Conservation (phyloP, 2,329 filamentous ascomycete species). For the Monosporascus sp. region DNA sequence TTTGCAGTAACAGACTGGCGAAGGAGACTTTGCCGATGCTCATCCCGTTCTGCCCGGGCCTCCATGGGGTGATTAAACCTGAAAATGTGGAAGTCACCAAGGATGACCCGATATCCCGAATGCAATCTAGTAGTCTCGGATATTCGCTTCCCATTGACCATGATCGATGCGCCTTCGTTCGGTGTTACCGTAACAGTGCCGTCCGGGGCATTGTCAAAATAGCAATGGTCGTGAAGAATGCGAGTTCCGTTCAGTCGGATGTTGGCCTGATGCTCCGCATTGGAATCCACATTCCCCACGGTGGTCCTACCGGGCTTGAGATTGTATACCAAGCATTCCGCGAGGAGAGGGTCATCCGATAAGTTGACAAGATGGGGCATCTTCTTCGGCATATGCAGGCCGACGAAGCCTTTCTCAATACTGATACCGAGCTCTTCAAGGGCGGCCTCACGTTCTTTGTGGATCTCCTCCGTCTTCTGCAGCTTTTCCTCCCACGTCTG, state of each 20-base stretch:
- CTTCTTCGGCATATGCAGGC: conserved; percentile 93
- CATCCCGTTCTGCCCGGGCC: conserved; percentile 84
- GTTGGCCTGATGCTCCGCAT: conserved; percentile 69
- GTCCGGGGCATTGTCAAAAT: conserved; percentile 81
- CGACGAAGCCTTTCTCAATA: conserved; percentile 97
- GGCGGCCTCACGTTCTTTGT: conserved; percentile 93
- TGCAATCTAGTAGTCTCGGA: conserved; percentile 79
- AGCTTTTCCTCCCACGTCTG: conserved; percentile 99
- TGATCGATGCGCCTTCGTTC: conserved; percentile 86
- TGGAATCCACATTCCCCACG: conserved; percentile 88
- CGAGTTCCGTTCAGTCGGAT: conserved; percentile 91
- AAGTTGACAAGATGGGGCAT: conserved; percentile 99
- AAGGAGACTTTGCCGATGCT: conserved; percentile 77
- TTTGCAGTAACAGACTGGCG: conserved; percentile 71
- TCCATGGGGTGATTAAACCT: conserved; percentile 97
- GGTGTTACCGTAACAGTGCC: conserved; percentile 90
- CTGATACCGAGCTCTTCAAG: conserved; percentile 96
- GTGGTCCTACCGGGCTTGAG: conserved; percentile 92
- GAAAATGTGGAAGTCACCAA: conserved; percentile 98
- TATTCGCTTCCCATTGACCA: conserved; percentile 93
- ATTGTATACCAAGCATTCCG: conserved; percentile 96
- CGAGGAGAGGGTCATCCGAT: conserved; percentile 87
- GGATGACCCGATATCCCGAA: conserved; percentile 89
- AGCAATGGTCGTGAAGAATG: conserved; percentile 88
- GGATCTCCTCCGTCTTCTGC: conserved; percentile 90